Percentiles rank a stretch among this genome's conserved stretches.
Evolutionary conservation across 495 filamentous ascomycete genomes (phyloP).

Genomic region (Ascodesmis nigricans): DNA sequence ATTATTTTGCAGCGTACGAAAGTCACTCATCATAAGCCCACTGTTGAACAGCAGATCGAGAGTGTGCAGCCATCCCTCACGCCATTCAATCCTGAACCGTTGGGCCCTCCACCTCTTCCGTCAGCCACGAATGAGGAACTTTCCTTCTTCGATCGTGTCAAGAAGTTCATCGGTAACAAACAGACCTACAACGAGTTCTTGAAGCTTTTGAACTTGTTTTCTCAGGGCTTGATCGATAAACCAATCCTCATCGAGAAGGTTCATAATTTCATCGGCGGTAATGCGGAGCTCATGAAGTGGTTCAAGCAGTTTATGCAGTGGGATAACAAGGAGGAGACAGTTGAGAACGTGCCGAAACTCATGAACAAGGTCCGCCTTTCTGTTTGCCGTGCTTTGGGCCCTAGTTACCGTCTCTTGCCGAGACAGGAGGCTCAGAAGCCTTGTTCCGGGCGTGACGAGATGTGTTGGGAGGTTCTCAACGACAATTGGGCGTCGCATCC

Average conservation of each 20-base stretch:
- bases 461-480: slow-evolving; percentile 78
- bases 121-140: slow-evolving; percentile 50
- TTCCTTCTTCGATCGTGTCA: slow-evolving; percentile 84
- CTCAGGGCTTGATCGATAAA: slow-evolving; percentile 69
- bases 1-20: slow-evolving; percentile 17
- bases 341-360: slow-evolving; percentile 55
- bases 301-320: slow-evolving; percentile 60
- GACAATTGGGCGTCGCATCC: slow-evolving; percentile 98
- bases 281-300: slow-evolving; percentile 62
- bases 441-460: slow-evolving; percentile 82
- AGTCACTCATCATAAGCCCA: slow-evolving; percentile 15
- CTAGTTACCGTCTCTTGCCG: slow-evolving; percentile 82
- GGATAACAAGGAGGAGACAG: slow-evolving; percentile 49
- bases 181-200: slow-evolving; percentile 81
- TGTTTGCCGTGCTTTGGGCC: slow-evolving; percentile 80
- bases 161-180: slow-evolving; percentile 87
- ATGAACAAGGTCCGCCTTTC: slow-evolving; percentile 54
- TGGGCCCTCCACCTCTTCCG: slow-evolving; percentile 48
- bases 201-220: slow-evolving; percentile 85
- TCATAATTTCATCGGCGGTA: slow-evolving; percentile 66
- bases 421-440: slow-evolving; percentile 63
- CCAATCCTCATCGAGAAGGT: slow-evolving; percentile 60
- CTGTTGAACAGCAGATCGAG: slow-evolving; percentile 23
- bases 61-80: slow-evolving; percentile 71
- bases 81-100: slow-evolving; percentile 64